Percentiles rank a stretch among this genome's conserved stretches.
These are phyloP conservation scores for Xylaria longipes DNA, from an alignment of 495 filamentous ascomycete species.

Conservation along the genomic window DNA sequence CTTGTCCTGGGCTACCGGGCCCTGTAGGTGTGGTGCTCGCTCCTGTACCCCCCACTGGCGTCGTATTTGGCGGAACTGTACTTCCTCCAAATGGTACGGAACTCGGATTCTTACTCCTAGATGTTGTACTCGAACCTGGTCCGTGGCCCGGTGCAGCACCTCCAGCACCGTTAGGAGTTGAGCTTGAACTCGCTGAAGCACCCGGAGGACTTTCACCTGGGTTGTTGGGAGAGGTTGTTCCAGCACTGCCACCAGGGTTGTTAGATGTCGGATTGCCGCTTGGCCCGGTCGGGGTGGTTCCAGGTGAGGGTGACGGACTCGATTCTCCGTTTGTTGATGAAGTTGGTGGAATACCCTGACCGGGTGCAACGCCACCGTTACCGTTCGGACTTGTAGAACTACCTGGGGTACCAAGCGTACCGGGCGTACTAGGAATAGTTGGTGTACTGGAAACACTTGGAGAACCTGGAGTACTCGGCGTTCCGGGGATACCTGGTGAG, in stretches of 20 bases:
- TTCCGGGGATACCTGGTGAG: not conserved
- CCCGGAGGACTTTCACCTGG: slow-evolving; percentile 19
- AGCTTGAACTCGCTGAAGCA: slow-evolving; percentile 14
- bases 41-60: slow-evolving; percentile 6
- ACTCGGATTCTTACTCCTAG: slow-evolving; percentile 23
- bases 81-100: slow-evolving; percentile 20
- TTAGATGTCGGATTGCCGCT: slow-evolving; percentile 1
- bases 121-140: slow-evolving; percentile 19
- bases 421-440: slow-evolving; percentile 1
- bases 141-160: slow-evolving; percentile 26
- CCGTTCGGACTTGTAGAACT: slow-evolving; percentile 26
- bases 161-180: slow-evolving; percentile 24
- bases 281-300: not conserved
- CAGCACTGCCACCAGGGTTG: slow-evolving; percentile 4
- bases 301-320: not conserved
- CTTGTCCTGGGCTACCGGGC: slow-evolving; percentile 17
- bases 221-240: slow-evolving; percentile 22
- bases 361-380: slow-evolving; percentile 22
- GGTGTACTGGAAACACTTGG: not conserved
- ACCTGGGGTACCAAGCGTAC: slow-evolving; percentile 7
- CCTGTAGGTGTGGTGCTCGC: slow-evolving; percentile 12
- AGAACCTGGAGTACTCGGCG: slow-evolving; percentile 6
- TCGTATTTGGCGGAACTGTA: slow-evolving; percentile 19
- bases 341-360: slow-evolving; percentile 22
- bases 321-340: slow-evolving; percentile 26